These are phyloP conservation scores for Tritrichomonas musculus DNA, from an alignment of 208 protist species.

Conservation along the genomic window DNA sequence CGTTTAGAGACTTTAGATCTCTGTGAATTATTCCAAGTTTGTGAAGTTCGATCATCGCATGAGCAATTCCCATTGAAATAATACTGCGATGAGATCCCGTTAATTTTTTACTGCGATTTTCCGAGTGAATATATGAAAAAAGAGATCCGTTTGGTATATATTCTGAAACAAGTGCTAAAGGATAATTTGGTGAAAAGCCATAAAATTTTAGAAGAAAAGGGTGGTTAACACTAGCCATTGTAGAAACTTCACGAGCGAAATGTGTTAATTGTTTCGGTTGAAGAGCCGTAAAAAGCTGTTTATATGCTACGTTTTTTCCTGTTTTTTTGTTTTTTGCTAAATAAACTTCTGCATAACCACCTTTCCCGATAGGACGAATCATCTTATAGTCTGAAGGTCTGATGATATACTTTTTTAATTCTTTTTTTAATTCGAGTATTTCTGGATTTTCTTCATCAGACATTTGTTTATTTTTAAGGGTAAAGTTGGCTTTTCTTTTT, in stretches of 20 bases:
- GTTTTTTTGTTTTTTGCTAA: not conserved
- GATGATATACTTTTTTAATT: not conserved
- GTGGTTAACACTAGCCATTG: not conserved
- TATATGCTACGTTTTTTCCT: not conserved
- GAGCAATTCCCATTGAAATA: not conserved
- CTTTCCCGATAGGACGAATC: not conserved
- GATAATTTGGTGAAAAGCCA: not conserved
- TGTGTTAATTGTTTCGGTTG: not conserved
- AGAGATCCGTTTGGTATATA: not conserved
- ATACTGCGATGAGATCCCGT: not conserved
- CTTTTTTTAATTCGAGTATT: not conserved
- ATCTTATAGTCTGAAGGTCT: not conserved
- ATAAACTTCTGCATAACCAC: conserved; percentile 1
- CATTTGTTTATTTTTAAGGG: too few species aligned
- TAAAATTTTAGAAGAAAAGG: not conserved
- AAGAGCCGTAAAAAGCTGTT: not conserved
- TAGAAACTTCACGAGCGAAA: not conserved
- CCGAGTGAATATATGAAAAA: not conserved
- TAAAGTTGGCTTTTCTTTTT: too few species aligned
- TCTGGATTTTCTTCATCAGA: not conserved
- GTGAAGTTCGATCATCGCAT: not conserved
- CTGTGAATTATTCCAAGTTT: not conserved
- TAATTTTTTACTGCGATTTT: not conserved
- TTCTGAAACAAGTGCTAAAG: not conserved
- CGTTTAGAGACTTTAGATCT: not conserved